These are phyloP conservation scores for Microsporum audouinii DNA, from an alignment of 2,329 filamentous ascomycete genomes.

Conservation along the genomic window DNA sequence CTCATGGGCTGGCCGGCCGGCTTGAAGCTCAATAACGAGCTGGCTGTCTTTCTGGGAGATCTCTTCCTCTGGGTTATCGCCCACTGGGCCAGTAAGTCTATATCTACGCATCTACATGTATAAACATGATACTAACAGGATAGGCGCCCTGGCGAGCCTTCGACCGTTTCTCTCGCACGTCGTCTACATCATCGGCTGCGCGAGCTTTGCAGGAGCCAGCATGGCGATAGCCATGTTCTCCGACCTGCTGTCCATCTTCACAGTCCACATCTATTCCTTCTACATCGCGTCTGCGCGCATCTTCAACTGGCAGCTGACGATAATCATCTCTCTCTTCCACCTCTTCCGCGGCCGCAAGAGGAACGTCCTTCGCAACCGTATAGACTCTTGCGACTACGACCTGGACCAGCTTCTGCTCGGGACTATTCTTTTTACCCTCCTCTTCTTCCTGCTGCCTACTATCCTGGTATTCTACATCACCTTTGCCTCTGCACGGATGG, in stretches of 20 bases:
- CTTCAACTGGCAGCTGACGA: conserved; percentile 96
- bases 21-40: conserved; percentile 85
- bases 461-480: conserved; percentile 95
- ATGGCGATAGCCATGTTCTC: conserved; percentile 96
- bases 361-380: conserved; percentile 91
- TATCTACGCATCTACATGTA: neutral
- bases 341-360: conserved; percentile 97
- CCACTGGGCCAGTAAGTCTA: conserved; percentile 71
- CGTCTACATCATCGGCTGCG: conserved; percentile 87
- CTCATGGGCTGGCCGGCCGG: conserved; percentile 92
- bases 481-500: conserved; percentile 87
- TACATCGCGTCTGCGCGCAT: conserved; percentile 95
- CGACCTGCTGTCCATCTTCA: conserved; percentile 80
- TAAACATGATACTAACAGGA: neutral
- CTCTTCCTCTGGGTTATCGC: conserved; percentile 98
- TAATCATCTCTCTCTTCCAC: conserved; percentile 95
- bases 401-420: conserved; percentile 91
- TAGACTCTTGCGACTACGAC: conserved; percentile 98
- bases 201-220: conserved; percentile 87
- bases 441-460: conserved; percentile 90
- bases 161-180: conserved; percentile 72
- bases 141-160: conserved; percentile 63
- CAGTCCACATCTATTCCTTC: conserved; percentile 94
- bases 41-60: conserved; percentile 88
- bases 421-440: conserved; percentile 87